Conservation (phyloP, 768 basidiomycete genomes). For the Atractiella rhizophila region DNA sequence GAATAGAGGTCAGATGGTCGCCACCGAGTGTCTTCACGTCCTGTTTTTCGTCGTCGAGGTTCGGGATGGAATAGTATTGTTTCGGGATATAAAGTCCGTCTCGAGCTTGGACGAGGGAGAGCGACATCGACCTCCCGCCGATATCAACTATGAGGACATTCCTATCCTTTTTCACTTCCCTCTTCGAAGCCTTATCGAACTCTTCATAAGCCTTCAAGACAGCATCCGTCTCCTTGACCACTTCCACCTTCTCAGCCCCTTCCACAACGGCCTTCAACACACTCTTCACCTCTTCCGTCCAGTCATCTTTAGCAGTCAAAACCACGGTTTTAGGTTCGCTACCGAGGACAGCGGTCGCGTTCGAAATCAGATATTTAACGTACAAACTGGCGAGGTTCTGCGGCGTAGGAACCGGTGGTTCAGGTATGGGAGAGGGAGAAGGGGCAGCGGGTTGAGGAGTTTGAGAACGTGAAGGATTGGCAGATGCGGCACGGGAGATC, state of each 20-base stretch:
- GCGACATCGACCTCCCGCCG: constrained; percentile 43
- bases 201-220: constrained; percentile 28
- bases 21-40: constrained; percentile 39
- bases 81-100: constrained; percentile 45
- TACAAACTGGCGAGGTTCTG: too few species aligned
- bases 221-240: constrained; percentile 67
- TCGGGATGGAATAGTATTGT: too few species aligned
- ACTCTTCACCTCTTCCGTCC: too few species aligned
- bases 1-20: constrained; percentile 47
- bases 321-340: too few species aligned
- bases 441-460: too few species aligned
- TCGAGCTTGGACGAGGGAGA: constrained; percentile 43
- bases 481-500: too few species aligned
- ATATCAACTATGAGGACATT: constrained; percentile 60
- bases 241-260: constrained; percentile 62
- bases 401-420: too few species aligned
- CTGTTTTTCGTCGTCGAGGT: constrained; percentile 22
- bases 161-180: constrained; percentile 32
- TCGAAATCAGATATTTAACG: too few species aligned
- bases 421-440: too few species aligned
- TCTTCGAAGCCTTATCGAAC: constrained; percentile 9
- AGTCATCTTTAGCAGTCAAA: too few species aligned
- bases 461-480: too few species aligned
- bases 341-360: too few species aligned
- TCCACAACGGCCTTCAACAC: constrained; percentile 46